Conservation (phyloP, 1,284 basidiomycete species). For the Cryptococcus amylolentus region DNA sequence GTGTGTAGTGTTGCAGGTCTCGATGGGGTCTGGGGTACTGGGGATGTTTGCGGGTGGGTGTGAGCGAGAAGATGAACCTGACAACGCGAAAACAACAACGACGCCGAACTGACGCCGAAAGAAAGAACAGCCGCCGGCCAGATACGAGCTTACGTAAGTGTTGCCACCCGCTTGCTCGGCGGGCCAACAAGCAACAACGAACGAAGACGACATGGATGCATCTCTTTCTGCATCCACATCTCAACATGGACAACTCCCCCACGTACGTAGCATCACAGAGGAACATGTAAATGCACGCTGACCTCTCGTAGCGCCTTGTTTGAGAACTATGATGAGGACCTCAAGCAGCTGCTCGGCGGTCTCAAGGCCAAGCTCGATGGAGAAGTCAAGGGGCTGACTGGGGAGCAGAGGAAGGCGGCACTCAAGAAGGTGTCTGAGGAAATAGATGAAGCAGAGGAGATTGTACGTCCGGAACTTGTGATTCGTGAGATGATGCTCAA, state of each 20-base stretch:
- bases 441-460: constrained; percentile 96
- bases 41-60: not conserved
- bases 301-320: constrained; percentile 43
- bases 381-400: constrained; percentile 44
- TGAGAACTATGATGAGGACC: constrained; percentile 51
- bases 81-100: not conserved
- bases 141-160: not conserved
- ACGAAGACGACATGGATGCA: not conserved
- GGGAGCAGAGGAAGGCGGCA: constrained; percentile 75
- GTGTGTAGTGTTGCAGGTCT: not conserved
- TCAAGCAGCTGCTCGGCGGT: constrained; percentile 44
- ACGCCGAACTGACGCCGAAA: too few species aligned
- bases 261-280: constrained; percentile 29
- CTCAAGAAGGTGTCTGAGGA: constrained; percentile 89
- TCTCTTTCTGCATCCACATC: not conserved
- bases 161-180: not conserved
- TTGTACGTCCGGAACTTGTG: constrained; percentile 57
- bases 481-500: too few species aligned
- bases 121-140: not conserved
- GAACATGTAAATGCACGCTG: not conserved
- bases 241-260: constrained; percentile 49
- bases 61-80: not conserved
- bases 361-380: constrained; percentile 46
- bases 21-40: not conserved
- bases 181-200: not conserved